Base-by-base conservation (phyloP, 2,329 filamentous ascomycete species). In the Mollisiaceae sp. region DNA sequence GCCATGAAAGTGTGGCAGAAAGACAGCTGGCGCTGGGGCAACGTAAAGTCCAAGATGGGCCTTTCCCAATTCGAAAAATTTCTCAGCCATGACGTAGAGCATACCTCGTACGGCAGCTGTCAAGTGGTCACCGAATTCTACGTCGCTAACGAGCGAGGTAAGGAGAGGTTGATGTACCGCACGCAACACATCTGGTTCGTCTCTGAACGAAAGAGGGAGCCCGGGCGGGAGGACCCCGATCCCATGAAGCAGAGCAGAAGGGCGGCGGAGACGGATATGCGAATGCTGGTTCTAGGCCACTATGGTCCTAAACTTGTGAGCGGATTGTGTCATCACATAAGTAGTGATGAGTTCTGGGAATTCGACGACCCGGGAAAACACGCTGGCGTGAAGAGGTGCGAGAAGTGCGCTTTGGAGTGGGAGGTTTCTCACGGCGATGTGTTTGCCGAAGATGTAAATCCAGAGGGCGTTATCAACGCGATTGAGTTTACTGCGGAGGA, bases 91-190 rank as follows among this genome's bases (percentile, higher is more conserved):
- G n/a, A 24, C 24, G 11, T 50, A 2, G 8, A 45, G 2, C n/a
- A 2, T 12, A 1, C 50, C 9, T 32, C 14, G 6, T 54, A 18
- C 11, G 50, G 50, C 24, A 18, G 24, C 14, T 54, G 2, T 8
- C 12, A 9, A 15, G 6, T 54, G 2, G 22, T 24, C 3, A 32
- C 50, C 9, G 12, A 27, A 54, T 54, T 32, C 12, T 54, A 1
- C n/a, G 50, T 54, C 24, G 22, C 50, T 6, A 12, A 50, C 4
- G 18, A 9, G n/a, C 11, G 45, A 8, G 45, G 45, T 20, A 50
- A 8, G 14, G 50, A 54, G 5, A 3, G 50, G 22, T 54, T 54
- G 50, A 54, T 54, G 50, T 54, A 54, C n/a, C 50, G 50, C 50
- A 54, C 50, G 24, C 50, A 54, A 24, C 50, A 54, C 32, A 32